Evolutionary conservation across 345 rosid species (phyloP).

Genomic region (Geranium brycei): DNA sequence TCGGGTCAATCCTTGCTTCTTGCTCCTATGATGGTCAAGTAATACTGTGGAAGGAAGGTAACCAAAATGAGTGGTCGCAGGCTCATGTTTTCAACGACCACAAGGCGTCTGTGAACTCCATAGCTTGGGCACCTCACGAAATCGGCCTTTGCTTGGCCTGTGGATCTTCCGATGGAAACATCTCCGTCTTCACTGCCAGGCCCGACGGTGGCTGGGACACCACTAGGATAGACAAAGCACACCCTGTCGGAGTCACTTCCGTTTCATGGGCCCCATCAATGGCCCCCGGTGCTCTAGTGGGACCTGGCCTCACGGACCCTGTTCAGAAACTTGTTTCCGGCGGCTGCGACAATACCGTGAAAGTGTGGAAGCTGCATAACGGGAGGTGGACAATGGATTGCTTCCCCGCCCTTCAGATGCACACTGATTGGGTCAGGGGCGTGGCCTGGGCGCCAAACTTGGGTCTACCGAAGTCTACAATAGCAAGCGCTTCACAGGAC

Average conservation of each 20-base stretch:
- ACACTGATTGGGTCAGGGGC: conserved; percentile 54
- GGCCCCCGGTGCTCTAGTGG: conserved; percentile 42
- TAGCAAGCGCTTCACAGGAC: conserved; percentile 55
- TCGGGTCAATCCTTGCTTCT: conserved; percentile 44
- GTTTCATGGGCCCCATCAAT: conserved; percentile 64
- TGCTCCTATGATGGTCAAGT: conserved; percentile 62
- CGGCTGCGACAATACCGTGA: conserved; percentile 47
- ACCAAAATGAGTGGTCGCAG: conserved; percentile 46
- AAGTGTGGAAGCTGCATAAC: conserved; percentile 43
- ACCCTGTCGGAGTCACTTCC: conserved; percentile 53
- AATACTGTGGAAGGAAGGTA: conserved; percentile 53
- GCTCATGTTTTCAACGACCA: conserved; percentile 47
- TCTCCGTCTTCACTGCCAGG: conserved; percentile 41
- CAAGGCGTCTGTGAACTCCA: conserved; percentile 51
- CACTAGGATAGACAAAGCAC: conserved; percentile 46
- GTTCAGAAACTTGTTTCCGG: conserved; percentile 51
- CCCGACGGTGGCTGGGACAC: conserved; percentile 56
- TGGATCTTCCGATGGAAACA: conserved; percentile 59
- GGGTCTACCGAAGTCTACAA: conserved; percentile 52
- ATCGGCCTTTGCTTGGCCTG: conserved; percentile 58
- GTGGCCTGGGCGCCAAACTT: conserved; percentile 67
- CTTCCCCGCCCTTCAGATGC: conserved; percentile 47
- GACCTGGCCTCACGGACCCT: conserved; percentile 33
- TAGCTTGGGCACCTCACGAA: conserved; percentile 60
- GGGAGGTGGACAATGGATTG: conserved; percentile 57